Conservation (phyloP, 768 basidiomycete species). For the Panaeolus papilionaceus region DNA sequence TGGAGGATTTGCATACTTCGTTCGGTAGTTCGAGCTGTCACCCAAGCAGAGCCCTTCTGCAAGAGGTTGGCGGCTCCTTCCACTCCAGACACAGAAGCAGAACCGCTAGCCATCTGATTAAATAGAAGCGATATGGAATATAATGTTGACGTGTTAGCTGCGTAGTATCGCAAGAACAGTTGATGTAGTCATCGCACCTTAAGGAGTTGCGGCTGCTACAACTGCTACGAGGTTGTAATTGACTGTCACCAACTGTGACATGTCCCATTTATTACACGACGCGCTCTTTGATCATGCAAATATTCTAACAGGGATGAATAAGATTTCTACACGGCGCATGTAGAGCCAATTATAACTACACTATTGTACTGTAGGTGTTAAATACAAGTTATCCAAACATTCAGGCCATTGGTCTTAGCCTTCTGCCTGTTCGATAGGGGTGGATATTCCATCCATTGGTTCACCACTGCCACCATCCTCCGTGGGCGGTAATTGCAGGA, state of each 20-base stretch:
- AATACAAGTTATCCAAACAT: slow-evolving; percentile 10
- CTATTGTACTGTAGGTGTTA: slow-evolving; percentile 1
- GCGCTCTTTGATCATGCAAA: not conserved
- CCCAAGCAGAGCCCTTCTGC: slow-evolving; percentile 47
- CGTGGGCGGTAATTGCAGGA: slow-evolving; percentile 56
- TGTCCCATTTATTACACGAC: not conserved
- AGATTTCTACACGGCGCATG: not conserved
- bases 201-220: not conserved
- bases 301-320: not conserved
- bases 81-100: slow-evolving; percentile 36
- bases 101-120: slow-evolving; percentile 31
- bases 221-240: slow-evolving; percentile 9
- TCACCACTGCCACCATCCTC: slow-evolving; percentile 63
- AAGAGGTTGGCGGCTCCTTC: slow-evolving; percentile 40
- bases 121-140: slow-evolving; percentile 3
- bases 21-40: slow-evolving; percentile 52
- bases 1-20: slow-evolving; percentile 47
- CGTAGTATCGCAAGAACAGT: slow-evolving; percentile 1
- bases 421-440: slow-evolving; percentile 18
- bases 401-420: not conserved
- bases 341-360: slow-evolving; percentile 1
- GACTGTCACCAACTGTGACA: slow-evolving; percentile 7
- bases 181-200: slow-evolving; percentile 10
- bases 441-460: slow-evolving; percentile 22
- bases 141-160: not conserved